These are phyloP conservation scores for Venustampulla echinocandica DNA, from an alignment of 495 filamentous ascomycete genomes.

Conservation along the genomic window DNA sequence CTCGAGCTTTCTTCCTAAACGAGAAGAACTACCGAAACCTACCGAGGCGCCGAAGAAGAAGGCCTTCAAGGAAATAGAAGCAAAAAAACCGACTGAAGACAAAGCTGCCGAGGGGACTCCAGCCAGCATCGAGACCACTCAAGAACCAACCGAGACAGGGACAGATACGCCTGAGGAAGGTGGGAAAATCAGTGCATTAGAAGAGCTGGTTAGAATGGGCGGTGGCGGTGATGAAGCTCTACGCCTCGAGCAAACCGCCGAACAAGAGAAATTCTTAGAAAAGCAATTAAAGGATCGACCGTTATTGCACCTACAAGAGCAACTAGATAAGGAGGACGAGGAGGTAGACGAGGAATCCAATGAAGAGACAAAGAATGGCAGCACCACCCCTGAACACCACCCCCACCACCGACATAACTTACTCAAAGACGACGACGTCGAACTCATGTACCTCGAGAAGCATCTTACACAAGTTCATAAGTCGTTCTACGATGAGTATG, in stretches of 20 bases:
- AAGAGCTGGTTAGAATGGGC: conserved; percentile 70
- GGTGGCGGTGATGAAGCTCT: conserved; percentile 62
- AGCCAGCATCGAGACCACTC: background rate
- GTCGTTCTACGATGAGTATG: conserved; percentile 77
- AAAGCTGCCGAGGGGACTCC: conserved; percentile 14
- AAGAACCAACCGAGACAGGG: conserved; percentile 16
- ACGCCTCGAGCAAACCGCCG: conserved; percentile 63
- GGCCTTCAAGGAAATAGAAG: conserved; percentile 22
- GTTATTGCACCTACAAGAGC: conserved; percentile 76
- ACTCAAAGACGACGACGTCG: conserved; percentile 74
- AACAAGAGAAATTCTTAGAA: conserved; percentile 76
- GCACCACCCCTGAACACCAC: conserved; percentile 1
- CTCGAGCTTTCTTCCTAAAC: conserved; percentile 89
- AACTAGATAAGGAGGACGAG: conserved; percentile 75
- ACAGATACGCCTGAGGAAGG: conserved; percentile 14
- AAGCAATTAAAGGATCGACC: conserved; percentile 85
- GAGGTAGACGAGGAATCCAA: conserved; percentile 35
- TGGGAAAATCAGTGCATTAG: conserved; percentile 47
- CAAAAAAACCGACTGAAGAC: conserved; percentile 12
- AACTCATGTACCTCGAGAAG: conserved; percentile 63
- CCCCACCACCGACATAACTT: conserved; percentile 56
- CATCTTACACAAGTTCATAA: conserved; percentile 68
- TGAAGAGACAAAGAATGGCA: conserved; percentile 18
- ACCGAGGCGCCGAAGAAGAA: conserved; percentile 12
- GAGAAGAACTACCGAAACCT: conserved; percentile 54